phyloP scores from a whole-genome alignment of 352 stramenopile species.

The Globisporangium sylvaticum region DNA sequence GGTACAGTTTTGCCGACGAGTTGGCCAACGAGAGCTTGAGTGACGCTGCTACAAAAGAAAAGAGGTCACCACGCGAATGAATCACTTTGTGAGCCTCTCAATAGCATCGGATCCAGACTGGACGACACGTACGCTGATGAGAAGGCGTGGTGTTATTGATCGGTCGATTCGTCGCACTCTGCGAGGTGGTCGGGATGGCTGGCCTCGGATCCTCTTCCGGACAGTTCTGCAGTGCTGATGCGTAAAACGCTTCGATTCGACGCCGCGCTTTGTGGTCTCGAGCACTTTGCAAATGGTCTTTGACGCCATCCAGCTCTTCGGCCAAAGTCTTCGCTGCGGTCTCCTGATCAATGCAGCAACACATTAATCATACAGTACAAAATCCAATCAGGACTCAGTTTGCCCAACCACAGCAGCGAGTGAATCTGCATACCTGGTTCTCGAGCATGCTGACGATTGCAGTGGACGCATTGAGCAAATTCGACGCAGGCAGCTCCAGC shows the following conservation, averaged over 20 bases:
- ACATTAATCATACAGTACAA: too few species aligned
- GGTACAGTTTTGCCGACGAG: background rate
- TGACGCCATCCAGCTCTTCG: background rate
- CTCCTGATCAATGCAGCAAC: background rate
- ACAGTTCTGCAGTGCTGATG: background rate
- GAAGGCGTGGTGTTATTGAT: background rate
- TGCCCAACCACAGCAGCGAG: background rate
- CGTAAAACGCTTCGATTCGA: background rate
- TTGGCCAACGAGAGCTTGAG: background rate
- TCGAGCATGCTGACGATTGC: slow-evolving; percentile 35
- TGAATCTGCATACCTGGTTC: slow-evolving; percentile 23
- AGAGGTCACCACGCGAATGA: background rate
- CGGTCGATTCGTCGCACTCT: background rate
- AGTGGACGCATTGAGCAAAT: slow-evolving; percentile 45
- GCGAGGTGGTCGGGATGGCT: background rate
- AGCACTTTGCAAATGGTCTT: background rate
- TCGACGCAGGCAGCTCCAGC: slow-evolving; percentile 55
- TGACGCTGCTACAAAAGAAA: background rate
- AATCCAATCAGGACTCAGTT: too few species aligned
- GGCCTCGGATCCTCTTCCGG: background rate
- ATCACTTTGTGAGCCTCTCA: background rate
- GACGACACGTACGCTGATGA: background rate
- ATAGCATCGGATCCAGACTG: background rate
- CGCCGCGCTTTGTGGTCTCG: background rate
- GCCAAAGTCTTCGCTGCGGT: background rate